These are phyloP conservation scores for Fonsecaea multimorphosa DNA, from an alignment of 2,329 filamentous ascomycete species.

Conservation along the genomic window DNA sequence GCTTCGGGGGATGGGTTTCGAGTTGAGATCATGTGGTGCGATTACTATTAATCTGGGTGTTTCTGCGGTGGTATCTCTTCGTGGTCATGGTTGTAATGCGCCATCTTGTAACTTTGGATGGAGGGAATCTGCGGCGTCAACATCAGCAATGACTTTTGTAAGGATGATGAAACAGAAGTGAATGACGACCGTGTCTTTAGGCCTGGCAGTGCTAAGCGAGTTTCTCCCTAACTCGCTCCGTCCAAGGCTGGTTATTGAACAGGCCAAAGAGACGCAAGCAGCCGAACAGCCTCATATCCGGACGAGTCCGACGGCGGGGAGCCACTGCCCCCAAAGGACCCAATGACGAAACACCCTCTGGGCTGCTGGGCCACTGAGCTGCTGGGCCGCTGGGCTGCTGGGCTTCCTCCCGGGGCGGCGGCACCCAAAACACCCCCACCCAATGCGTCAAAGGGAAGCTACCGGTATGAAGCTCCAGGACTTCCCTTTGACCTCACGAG, in stretches of 20 bases:
- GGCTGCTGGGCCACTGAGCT: no score
- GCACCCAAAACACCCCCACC: no score
- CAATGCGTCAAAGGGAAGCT: no score
- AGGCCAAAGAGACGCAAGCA: not conserved
- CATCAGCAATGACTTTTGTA: not conserved
- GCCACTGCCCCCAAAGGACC: not conserved
- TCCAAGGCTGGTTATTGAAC: no score
- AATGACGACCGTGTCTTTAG: not conserved
- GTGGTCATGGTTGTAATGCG: not conserved
- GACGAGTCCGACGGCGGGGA: slow-evolving; percentile 3
- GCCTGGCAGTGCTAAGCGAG: not conserved
- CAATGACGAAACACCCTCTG: slow-evolving; percentile 6
- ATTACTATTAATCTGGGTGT: not conserved
- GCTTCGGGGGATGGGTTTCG: not conserved
- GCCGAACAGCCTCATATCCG: not conserved
- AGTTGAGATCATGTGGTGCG: slow-evolving; percentile 1
- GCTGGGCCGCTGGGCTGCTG: no score
- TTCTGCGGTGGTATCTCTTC: not conserved
- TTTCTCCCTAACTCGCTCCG: no score
- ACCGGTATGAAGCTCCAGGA: not conserved
- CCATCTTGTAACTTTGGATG: not conserved
- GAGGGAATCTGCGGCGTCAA: not conserved
- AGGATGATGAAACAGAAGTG: not conserved
- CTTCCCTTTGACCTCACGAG: slow-evolving; percentile 1
- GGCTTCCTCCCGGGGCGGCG: not conserved